Conservation (phyloP, 495 filamentous ascomycete genomes). For the Tuber microsphaerosporum region DNA sequence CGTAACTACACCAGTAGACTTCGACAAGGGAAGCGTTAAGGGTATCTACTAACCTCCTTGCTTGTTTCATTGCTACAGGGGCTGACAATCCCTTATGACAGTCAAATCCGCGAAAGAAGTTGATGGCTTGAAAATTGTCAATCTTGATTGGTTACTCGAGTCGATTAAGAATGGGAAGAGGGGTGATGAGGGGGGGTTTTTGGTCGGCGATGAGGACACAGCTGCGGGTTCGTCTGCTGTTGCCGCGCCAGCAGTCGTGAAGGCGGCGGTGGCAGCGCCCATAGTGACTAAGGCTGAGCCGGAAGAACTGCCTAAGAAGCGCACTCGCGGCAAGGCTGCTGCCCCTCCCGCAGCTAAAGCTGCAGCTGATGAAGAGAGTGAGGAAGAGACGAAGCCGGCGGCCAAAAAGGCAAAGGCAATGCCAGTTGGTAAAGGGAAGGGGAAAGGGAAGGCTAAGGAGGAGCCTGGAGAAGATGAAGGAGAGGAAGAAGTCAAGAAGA, state of each 20-base stretch:
- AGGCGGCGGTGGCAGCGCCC: not conserved
- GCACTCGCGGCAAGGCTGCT: constrained; percentile 15
- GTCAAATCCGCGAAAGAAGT: constrained; percentile 48
- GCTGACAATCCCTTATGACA: constrained; percentile 32
- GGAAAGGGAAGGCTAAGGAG: constrained; percentile 27
- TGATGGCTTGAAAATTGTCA: constrained; percentile 52
- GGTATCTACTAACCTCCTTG: constrained; percentile 6
- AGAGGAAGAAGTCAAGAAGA: constrained; percentile 50
- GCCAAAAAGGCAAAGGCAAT: constrained; percentile 47
- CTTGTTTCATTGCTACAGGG: not conserved
- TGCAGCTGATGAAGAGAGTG: constrained; percentile 18
- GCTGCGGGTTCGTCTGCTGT: constrained; percentile 3
- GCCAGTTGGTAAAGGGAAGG: constrained; percentile 29
- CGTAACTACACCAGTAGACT: constrained; percentile 51
- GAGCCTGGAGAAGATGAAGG: constrained; percentile 15
- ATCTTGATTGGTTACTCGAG: constrained; percentile 56
- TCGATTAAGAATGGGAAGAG: constrained; percentile 46
- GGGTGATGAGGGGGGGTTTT: constrained; percentile 46
- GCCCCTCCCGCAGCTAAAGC: not conserved
- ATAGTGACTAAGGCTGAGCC: constrained; percentile 19
- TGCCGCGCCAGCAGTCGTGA: constrained; percentile 7
- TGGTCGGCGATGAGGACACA: constrained; percentile 37
- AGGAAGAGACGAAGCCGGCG: constrained; percentile 42
- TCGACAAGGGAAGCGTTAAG: constrained; percentile 46
- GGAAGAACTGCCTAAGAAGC: constrained; percentile 15